phyloP scores from a whole-genome alignment of 306 rosid genomes.

The Lathyrus oleraceus region DNA sequence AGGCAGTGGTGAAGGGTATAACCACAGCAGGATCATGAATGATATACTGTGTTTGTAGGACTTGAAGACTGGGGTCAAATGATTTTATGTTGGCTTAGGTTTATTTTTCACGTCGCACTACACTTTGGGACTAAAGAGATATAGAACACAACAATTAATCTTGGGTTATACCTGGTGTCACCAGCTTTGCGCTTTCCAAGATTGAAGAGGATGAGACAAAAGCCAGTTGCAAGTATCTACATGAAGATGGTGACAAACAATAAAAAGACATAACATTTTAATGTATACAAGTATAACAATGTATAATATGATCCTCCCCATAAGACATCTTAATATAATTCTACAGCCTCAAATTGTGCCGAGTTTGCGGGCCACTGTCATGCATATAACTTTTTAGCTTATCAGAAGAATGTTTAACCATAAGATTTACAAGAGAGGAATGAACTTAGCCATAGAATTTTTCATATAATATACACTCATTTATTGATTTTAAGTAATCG shows the following conservation, averaged over 20 bases:
- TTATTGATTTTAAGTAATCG: constrained; percentile 1
- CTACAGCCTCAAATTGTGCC: constrained; percentile 16
- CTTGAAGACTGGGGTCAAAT: not conserved
- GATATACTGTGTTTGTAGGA: not conserved
- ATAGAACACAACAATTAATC: constrained; percentile 17
- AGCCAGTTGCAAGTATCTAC: constrained; percentile 83
- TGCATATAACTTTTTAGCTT: constrained; percentile 1
- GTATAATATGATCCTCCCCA: not conserved
- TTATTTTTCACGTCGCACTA: constrained; percentile 4
- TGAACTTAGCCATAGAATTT: constrained; percentile 9
- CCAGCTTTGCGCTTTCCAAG: constrained; percentile 89
- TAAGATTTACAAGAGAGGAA: not conserved
- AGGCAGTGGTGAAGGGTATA: not conserved
- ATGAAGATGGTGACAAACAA: constrained; percentile 29
- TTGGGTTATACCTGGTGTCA: constrained; percentile 70
- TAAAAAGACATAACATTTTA: constrained; percentile 18
- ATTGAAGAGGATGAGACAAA: constrained; percentile 76
- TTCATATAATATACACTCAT: constrained; percentile 1
- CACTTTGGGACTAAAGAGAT: constrained; percentile 6
- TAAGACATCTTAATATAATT: constrained; percentile 23
- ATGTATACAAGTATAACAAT: not conserved
- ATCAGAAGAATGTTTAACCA: constrained; percentile 8
- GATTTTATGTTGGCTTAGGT: not conserved
- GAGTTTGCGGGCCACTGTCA: constrained; percentile 3
- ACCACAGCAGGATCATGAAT: not conserved